These are phyloP conservation scores for Fusarium sp. DNA, from an alignment of 2,329 filamentous ascomycete genomes.

Conservation along the genomic window DNA sequence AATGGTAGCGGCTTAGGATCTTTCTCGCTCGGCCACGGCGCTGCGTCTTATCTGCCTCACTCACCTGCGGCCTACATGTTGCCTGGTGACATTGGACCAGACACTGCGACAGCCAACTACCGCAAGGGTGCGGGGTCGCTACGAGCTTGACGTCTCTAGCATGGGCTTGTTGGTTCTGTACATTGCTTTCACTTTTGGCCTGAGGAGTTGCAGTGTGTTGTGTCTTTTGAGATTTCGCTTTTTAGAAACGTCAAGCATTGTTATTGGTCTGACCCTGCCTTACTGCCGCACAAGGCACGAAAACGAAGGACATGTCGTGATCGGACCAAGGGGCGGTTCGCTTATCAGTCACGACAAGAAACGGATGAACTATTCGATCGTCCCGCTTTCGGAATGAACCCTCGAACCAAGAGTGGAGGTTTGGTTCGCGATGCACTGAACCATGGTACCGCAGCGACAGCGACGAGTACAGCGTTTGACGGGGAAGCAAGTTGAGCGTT, in stretches of 20 bases:
- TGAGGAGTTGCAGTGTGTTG: slow-evolving; percentile 10
- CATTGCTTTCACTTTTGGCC: slow-evolving; percentile 5
- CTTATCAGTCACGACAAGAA: slow-evolving; percentile 6
- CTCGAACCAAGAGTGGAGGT: slow-evolving; percentile 1
- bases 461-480: slow-evolving; percentile 30
- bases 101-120: slow-evolving; percentile 24
- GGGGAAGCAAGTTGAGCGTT: slow-evolving; percentile 38
- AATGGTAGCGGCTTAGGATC: slow-evolving; percentile 12
- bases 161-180: background rate
- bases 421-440: background rate
- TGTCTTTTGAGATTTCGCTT: slow-evolving; percentile 5
- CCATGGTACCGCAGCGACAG: background rate
- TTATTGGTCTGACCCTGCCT: background rate
- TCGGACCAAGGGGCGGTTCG: slow-evolving; percentile 4
- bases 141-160: slow-evolving; percentile 18
- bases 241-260: background rate
- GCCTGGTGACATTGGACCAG: slow-evolving; percentile 29
- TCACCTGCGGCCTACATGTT: slow-evolving; percentile 37
- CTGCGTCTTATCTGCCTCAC: slow-evolving; percentile 23
- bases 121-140: slow-evolving; percentile 36
- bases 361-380: slow-evolving; percentile 19
- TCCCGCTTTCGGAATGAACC: slow-evolving; percentile 12
- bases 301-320: slow-evolving; percentile 6
- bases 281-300: slow-evolving; percentile 4
- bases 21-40: slow-evolving; percentile 23